Evolutionary conservation across 305 asterid species (phyloP), one percentile per base, ranked within the genome.

Genomic region (Withania somnifera): DNA sequence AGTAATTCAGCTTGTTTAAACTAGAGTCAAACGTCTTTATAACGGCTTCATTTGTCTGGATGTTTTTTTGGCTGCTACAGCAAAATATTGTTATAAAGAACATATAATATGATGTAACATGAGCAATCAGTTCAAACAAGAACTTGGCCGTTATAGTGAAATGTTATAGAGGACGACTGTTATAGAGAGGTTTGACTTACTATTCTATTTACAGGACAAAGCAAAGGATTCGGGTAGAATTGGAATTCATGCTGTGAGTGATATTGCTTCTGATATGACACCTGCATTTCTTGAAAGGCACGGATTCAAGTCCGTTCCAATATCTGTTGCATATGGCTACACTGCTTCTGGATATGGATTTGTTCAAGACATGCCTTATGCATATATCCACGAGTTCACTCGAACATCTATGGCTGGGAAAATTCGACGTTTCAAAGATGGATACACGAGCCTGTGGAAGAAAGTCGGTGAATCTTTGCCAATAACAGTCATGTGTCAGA

Each of bases 281-380:
- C 92, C 94, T 5, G 75, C 53, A 2, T 93, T 93, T 88, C 94
- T 93, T 6, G 91, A 90, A 85, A 82, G 82, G 0, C 90, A 79
- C 28, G 95, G 95, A 64, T 22, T 93, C 60, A 88, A 88, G 80
- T 87, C 90, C 2, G 86, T 92, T 38, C 95, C 98, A 0, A 89
- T 90, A 86, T 91, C 98, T 15, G 97, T 93, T 52, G 90, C 90
- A 34, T 91, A 91, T 42, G 98, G 98, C 13, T 93, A 89, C 54
- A 91, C 97, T 15, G 98, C 98, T 82, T 93, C 98, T 2, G 98
- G 98, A 78, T 93, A 92, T 66, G 97, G 98, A 66, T 93, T 91
- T 67, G 90, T 89, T 64, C 94, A 91, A 84, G 98, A 93, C 82
- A 92, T 93, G 97, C 89, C 97, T 34, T 93, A 93, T 30, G 94